Percentiles rank a stretch among this genome's conserved stretches.
phyloP scores from a whole-genome alignment of 805 yeast species.

The Cyberlindnera mrakii region DNA sequence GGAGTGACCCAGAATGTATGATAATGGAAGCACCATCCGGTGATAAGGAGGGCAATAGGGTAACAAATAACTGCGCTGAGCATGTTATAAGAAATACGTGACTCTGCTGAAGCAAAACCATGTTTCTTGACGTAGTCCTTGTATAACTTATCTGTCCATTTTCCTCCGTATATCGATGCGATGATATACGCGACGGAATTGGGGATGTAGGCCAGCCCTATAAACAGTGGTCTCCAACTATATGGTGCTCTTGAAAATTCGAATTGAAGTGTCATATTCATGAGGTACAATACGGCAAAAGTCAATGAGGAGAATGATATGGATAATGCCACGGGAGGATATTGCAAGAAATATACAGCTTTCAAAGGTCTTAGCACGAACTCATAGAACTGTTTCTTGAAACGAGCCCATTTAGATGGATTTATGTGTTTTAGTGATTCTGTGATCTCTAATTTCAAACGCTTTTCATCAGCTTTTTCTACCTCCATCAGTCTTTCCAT shows the following conservation, averaged over 20 bases:
- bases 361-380: constrained; percentile 54
- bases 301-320: constrained; percentile 64
- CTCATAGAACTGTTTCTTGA: constrained; percentile 34
- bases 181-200: constrained; percentile 72
- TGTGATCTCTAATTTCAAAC: constrained; percentile 21
- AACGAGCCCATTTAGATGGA: constrained; percentile 17
- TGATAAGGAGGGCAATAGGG: constrained; percentile 62
- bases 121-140: constrained; percentile 48
- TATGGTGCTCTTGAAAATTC: constrained; percentile 62
- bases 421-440: constrained; percentile 16
- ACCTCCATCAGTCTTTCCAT: constrained; percentile 3
- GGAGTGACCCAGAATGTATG: constrained; percentile 74
- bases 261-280: constrained; percentile 68
- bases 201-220: constrained; percentile 78
- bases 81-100: constrained; percentile 71
- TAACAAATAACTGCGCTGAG: constrained; percentile 55
- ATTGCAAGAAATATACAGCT: constrained; percentile 51
- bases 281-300: constrained; percentile 63
- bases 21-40: constrained; percentile 76
- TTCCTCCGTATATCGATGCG: constrained; percentile 78
- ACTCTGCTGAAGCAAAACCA: constrained; percentile 69
- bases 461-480: constrained; percentile 18
- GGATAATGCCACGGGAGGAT: constrained; percentile 71
- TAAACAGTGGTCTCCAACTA: constrained; percentile 54
- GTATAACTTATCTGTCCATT: constrained; percentile 65